These are phyloP conservation scores for Nephelium lappaceum DNA, from an alignment of 345 rosid species.

Conservation along the genomic window DNA sequence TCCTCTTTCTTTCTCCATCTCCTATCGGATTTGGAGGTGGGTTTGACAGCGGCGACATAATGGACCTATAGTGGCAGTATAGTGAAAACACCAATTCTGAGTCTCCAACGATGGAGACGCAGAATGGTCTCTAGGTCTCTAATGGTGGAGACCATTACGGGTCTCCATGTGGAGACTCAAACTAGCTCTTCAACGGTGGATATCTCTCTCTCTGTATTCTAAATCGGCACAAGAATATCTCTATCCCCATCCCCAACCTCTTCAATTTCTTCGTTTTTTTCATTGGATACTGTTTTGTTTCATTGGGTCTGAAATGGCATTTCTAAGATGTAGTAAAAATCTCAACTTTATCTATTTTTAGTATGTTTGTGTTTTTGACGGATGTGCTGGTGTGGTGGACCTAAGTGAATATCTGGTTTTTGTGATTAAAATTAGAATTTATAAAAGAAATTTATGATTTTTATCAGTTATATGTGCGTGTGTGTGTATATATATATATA, in stretches of 20 bases:
- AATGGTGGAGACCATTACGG: too few relatives aligned
- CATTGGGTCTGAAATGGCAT: slow-evolving; percentile 16
- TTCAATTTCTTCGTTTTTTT: not conserved
- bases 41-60: too few relatives aligned
- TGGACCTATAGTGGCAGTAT: too few relatives aligned
- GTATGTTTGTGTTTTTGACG: not conserved
- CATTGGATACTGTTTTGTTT: too few relatives aligned
- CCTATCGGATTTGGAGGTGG: too few relatives aligned
- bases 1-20: too few relatives aligned
- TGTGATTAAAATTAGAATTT: not conserved
- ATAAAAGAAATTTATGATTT: not conserved
- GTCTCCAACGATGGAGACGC: too few relatives aligned
- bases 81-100: too few relatives aligned
- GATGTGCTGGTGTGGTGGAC: not conserved
- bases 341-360: not conserved
- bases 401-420: not conserved
- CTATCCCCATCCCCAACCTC: not conserved
- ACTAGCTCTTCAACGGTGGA: too few relatives aligned
- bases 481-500: not conserved
- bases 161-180: too few relatives aligned
- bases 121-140: too few relatives aligned
- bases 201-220: not conserved
- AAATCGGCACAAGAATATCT: slow-evolving; percentile 10
- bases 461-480: not conserved
- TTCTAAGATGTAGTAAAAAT: not conserved